phyloP scores from a whole-genome alignment of 192 early-diverging fungal species.

The Coemansia sp. region DNA sequence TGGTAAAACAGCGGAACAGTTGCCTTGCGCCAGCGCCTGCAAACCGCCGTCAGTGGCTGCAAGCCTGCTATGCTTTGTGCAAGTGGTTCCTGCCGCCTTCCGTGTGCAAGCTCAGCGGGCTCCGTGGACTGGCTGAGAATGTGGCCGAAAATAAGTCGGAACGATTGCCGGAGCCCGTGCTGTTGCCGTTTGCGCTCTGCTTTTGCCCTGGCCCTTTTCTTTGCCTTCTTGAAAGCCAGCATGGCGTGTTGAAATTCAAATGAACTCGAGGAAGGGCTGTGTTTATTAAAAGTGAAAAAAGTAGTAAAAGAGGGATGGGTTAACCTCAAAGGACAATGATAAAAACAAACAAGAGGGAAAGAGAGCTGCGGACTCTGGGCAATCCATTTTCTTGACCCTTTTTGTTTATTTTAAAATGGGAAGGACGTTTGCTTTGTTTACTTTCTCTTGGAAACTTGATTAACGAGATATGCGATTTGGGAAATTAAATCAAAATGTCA shows the following conservation, averaged over 20 bases:
- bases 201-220: background rate
- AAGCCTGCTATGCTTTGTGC: slow-evolving; percentile 14
- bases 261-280: background rate
- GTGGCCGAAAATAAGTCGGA: slow-evolving; percentile 25
- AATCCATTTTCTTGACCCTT: background rate
- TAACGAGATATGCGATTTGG: too few relatives aligned
- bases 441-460: too few relatives aligned
- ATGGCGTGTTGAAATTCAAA: too few relatives aligned
- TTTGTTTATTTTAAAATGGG: background rate
- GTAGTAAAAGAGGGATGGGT: too few relatives aligned
- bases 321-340: too few relatives aligned
- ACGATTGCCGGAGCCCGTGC: slow-evolving; percentile 2
- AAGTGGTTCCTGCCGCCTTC: slow-evolving; percentile 11
- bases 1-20: slow-evolving; percentile 38
- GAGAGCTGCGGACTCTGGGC: background rate
- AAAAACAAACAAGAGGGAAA: background rate
- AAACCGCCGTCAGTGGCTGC: slow-evolving; percentile 44
- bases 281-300: too few relatives aligned
- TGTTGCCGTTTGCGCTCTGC: slow-evolving; percentile 3
- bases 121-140: slow-evolving; percentile 1
- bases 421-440: too few relatives aligned
- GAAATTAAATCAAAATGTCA: too few relatives aligned
- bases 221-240: background rate
- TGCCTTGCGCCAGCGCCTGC: slow-evolving; percentile 30
- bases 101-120: background rate